A percentile compares a stretch with the other conserved stretches of the same genome.
Evolutionary conservation across 208 protist genomes (phyloP).

Genomic region (Crithidia sp.): DNA sequence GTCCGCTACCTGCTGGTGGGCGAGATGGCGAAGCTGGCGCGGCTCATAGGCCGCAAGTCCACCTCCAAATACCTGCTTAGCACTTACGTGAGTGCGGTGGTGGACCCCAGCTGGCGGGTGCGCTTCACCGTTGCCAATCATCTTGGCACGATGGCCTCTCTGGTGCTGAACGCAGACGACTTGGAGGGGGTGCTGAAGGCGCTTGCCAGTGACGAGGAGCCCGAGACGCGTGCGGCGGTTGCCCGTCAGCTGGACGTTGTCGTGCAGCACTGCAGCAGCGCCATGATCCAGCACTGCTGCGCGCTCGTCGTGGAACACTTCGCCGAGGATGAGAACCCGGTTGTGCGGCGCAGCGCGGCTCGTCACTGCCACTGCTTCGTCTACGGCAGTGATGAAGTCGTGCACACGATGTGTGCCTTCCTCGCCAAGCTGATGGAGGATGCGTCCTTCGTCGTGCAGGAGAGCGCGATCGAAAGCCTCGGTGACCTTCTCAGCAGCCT

Average conservation of each 20-base stretch:
- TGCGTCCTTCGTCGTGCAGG: constrained; percentile 43
- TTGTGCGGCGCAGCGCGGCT: constrained; percentile 59
- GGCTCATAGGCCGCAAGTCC: constrained; percentile 50
- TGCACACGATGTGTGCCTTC: constrained; percentile 39
- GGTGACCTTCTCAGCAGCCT: constrained; percentile 38
- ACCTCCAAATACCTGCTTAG: constrained; percentile 60
- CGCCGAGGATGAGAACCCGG: constrained; percentile 51
- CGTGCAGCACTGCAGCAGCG: constrained; percentile 29
- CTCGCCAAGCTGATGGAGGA: constrained; percentile 55
- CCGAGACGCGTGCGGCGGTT: constrained; percentile 65
- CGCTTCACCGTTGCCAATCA: constrained; percentile 64
- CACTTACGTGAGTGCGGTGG: constrained; percentile 45
- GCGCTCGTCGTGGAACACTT: constrained; percentile 48
- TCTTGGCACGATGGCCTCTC: constrained; percentile 48
- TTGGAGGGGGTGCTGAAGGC: constrained; percentile 48
- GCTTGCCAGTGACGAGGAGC: constrained; percentile 67
- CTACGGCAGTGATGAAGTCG: constrained; percentile 42
- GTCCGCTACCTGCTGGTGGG: constrained; percentile 68
- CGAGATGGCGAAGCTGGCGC: constrained; percentile 53
- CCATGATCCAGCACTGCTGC: constrained; percentile 35
- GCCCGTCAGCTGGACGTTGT: constrained; percentile 61
- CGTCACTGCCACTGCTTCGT: constrained; percentile 54
- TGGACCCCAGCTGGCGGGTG: constrained; percentile 81
- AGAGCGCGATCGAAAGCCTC: constrained; percentile 48
- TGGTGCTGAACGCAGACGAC: constrained; percentile 52